Evolutionary conservation across 192 early-diverging fungal species (phyloP), one percentile per base, ranked within the genome.

Genomic region (Coemansia sp.): DNA sequence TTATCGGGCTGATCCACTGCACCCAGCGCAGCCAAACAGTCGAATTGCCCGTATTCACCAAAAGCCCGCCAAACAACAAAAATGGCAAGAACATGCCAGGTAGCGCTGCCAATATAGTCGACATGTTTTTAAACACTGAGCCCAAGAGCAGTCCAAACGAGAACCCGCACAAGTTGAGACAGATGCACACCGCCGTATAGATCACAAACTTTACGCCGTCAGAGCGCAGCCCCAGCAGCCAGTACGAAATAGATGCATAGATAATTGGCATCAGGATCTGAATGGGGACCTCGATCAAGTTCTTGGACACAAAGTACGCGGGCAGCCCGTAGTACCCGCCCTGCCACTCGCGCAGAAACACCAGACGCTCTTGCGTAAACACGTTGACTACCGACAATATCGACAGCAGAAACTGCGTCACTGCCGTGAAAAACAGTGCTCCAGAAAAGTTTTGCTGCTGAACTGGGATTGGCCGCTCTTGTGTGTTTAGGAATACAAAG

Each of bases 11-110:
- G 31, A 69, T 46, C 75, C 75, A 81, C 58, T 84, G 74, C 37
- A 77, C 48, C 82, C 79, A 85, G 18, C 73, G 67, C 40, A 87
- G 56, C 71, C 73, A 87, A 1, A 66, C 81, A 0, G 86, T 82
- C 14, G 84, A 84, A 38, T 75, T 79, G n/a, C 70, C 77, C 4
- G 73, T 73, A 60, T 88, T 88, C 51, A 88, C 82, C 26, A 88
- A 74, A 46, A 88, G 81, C 6, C 86, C 86, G 26, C 74, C 73
- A 66, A 85, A 79, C 37, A 85, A 64, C 72, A 84, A 71, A 24
- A 85, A 68, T 5, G 86, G 86, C 55, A 87, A 46, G 12, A 87
- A 70, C 40, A 84, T 62, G 57, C 68, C 38, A 0, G 86, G 86
- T 17, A 83, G 53, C 3, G 72, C 69, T 1, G 70, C 60, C 44